Percentiles rank a stretch among this genome's conserved stretches.
Evolutionary conservation across 176 grass and related monocot genomes (phyloP).

Genomic region (Aegilops tauschii): DNA sequence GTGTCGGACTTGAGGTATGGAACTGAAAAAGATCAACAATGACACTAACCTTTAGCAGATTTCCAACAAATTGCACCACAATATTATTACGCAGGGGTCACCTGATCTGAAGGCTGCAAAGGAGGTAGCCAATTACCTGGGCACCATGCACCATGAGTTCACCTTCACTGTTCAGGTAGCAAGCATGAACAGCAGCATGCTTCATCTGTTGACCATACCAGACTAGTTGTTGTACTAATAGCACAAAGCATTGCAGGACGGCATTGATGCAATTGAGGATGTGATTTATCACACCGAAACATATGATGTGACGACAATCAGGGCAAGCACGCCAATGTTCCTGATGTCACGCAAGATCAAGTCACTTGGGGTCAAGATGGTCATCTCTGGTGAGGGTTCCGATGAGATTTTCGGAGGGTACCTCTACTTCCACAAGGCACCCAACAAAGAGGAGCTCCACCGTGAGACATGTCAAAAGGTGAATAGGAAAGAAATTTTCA

Average conservation of each 20-base stretch:
- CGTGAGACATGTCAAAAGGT: conserved; percentile 74
- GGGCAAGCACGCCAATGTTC: conserved; percentile 91
- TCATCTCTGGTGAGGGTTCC: conserved; percentile 81
- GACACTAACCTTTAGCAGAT: background rate
- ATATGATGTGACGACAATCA: conserved; percentile 72
- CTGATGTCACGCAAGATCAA: conserved; percentile 92
- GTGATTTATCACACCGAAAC: conserved; percentile 88
- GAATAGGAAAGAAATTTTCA: background rate
- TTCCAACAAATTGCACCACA: conserved; percentile 2
- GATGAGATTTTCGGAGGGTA: conserved; percentile 90
- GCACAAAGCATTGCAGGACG: conserved; percentile 38
- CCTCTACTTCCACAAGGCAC: conserved; percentile 90
- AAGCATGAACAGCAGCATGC: background rate
- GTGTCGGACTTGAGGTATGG: conserved; percentile 66
- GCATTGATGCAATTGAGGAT: conserved; percentile 75
- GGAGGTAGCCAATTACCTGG: conserved; percentile 72
- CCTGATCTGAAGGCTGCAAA: conserved; percentile 79
- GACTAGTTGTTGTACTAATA: background rate
- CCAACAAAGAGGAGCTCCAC: conserved; percentile 81
- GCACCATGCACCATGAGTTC: conserved; percentile 81
- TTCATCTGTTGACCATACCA: conserved; percentile 12
- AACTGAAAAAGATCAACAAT: background rate
- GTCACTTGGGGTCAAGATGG: conserved; percentile 90
- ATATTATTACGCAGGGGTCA: conserved; percentile 40
- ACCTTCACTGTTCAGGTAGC: conserved; percentile 79